Evolutionary conservation across 495 filamentous ascomycete species (phyloP), one percentile per base, ranked within the genome.

Genomic region (Aspergillus saccharolyticus): DNA sequence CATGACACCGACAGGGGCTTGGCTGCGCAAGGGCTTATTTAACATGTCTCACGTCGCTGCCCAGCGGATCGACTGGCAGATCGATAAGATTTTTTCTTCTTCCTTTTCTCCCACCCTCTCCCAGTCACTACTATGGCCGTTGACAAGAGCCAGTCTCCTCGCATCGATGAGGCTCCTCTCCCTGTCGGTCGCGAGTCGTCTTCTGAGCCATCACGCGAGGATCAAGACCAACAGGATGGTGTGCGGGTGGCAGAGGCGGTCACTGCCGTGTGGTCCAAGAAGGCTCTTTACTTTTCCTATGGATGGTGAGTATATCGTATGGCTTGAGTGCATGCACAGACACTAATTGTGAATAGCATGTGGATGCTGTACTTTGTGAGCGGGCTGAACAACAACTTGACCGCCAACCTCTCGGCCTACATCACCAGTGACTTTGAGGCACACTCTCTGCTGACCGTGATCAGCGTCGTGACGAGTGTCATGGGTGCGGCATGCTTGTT

Each of bases 401-500:
- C 58, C 5, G 17, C 59, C 12, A 60, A 62, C 47, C 57, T 44
- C 25, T 39, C 18, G 17, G 28, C 19, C 33, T 60, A 33, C 46
- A 60, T 51, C 42, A 54, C 52, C n/a, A 54, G 52, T 43, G 52
- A 44, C 39, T 54, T 54, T 42, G 53, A 60, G 17, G 42, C 62
- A 8, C 73, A 76, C 22, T 73, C 71, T 2, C 68, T 76, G 1
- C 61, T 68, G 6, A 68, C 59, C 22, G 61, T 67, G 4, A 69
- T 71, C 16, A 59, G 60, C 5, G 60, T 73, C 49, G 59, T 76
- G 28, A 61, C 62, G 17, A 61, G 61, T 59, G 58, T 85, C 52
- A 81, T 86, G 53, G 80, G 78, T 51, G 86, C 85, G 54, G 73
- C 86, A 18, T 68, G 76, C 44, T 85, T 82, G 55, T 71, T 88